phyloP scores from a whole-genome alignment of 768 basidiomycete species.

The Asterophora lycoperdoides region DNA sequence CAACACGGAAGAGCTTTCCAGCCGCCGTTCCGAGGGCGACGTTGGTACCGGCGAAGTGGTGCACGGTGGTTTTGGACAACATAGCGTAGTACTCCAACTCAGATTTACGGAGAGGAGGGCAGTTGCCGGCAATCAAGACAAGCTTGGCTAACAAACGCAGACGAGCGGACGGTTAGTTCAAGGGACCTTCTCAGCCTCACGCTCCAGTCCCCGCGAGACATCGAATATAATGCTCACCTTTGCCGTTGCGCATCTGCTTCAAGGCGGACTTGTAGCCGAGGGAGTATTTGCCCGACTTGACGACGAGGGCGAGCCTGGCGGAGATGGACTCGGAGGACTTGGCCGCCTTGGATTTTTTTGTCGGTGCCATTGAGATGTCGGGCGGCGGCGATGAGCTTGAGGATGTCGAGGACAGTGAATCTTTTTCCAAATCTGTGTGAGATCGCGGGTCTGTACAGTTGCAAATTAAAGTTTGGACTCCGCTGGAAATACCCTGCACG shows the following conservation, averaged over 20 bases:
- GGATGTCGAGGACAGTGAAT: conserved; percentile 7
- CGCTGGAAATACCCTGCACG: conserved; percentile 11
- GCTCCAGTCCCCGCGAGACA: conserved; percentile 91
- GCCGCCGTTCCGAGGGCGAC: conserved; percentile 98
- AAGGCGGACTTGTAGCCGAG: conserved; percentile 98
- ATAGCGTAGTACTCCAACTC: conserved; percentile 99
- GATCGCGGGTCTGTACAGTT: conserved; percentile 29
- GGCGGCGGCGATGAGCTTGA: conserved; percentile 19
- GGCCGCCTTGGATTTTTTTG: conserved; percentile 91
- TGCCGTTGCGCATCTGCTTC: conserved; percentile 97
- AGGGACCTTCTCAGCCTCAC: conserved; percentile 99
- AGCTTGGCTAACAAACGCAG: conserved; percentile 73
- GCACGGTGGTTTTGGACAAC: conserved; percentile 98
- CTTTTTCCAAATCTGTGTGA: not conserved
- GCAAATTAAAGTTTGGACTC: conserved; percentile 25
- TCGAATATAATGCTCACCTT: conserved; percentile 64
- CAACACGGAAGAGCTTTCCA: conserved; percentile 98
- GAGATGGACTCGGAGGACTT: conserved; percentile 94
- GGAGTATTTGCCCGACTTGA: conserved; percentile 97
- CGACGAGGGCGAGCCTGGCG: conserved; percentile 89
- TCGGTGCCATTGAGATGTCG: conserved; percentile 73
- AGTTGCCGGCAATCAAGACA: conserved; percentile 97
- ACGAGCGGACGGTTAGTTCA: conserved; percentile 51
- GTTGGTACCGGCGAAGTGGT: conserved; percentile 97
- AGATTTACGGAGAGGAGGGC: conserved; percentile 97